Evolutionary conservation across 192 early-diverging fungal species (phyloP).

Genomic region (Mortierella antarctica): DNA sequence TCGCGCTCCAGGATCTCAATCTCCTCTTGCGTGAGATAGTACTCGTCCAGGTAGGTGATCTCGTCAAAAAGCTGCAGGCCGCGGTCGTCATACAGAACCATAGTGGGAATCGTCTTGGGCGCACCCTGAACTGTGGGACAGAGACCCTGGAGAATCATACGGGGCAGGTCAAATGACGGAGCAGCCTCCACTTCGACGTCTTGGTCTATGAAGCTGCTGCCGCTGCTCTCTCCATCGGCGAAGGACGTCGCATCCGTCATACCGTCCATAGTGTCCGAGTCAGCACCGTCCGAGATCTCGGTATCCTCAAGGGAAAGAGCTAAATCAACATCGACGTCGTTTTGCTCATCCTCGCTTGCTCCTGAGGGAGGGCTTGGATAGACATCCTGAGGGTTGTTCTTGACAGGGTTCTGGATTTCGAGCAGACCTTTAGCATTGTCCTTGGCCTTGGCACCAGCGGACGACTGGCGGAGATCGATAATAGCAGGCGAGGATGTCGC

Average conservation of each 20-base stretch:
- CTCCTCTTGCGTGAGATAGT: slow-evolving; percentile 90
- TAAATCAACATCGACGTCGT: slow-evolving; percentile 1
- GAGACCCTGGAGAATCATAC: slow-evolving; percentile 43
- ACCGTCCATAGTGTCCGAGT: slow-evolving; percentile 31
- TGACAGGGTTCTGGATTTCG: background rate
- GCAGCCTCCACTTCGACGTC: background rate
- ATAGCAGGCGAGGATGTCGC: slow-evolving; percentile 20
- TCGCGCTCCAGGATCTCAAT: slow-evolving; percentile 79
- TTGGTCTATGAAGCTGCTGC: background rate
- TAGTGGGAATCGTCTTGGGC: slow-evolving; percentile 77
- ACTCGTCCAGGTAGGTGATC: slow-evolving; percentile 88
- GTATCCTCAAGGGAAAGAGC: slow-evolving; percentile 10
- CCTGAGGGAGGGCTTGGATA: slow-evolving; percentile 25
- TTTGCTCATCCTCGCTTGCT: background rate
- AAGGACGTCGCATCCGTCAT: slow-evolving; percentile 20
- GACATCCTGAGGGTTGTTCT: slow-evolving; percentile 4
- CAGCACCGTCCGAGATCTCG: slow-evolving; percentile 5
- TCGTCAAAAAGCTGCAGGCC: slow-evolving; percentile 92
- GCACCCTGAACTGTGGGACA: slow-evolving; percentile 13
- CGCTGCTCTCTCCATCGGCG: slow-evolving; percentile 7
- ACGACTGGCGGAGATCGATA: slow-evolving; percentile 36
- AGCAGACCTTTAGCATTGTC: background rate
- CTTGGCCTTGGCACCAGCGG: slow-evolving; percentile 5
- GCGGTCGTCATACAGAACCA: slow-evolving; percentile 85
- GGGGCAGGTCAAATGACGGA: slow-evolving; percentile 20